Evolutionary conservation across 805 yeast genomes (phyloP), one percentile per base, ranked within the genome.

Genomic region (Huiozyma naganishii): DNA sequence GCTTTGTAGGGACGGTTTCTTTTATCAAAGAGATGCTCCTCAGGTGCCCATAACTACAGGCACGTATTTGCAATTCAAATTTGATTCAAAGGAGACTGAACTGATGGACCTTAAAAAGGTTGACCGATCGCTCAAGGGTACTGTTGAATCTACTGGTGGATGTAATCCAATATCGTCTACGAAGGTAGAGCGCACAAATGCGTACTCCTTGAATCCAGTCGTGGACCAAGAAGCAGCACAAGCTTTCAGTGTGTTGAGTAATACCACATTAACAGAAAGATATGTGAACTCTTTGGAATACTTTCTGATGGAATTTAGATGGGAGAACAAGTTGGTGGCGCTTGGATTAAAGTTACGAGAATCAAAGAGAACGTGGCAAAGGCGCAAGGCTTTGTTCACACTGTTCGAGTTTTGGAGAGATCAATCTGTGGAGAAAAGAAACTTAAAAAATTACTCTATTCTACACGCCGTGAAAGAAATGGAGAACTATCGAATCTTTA

Each of bases 361-460:
- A 50, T 58, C 64, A 6, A 62, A 62, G 43, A 52, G 66, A 45
- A 62, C 66, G 1, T 62, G 66, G 66, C 66, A 62, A 43, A 53
- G 66, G 41, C 51, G 66, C 7, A 62, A 61, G 35, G 66, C 66
- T 0, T 45, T 62, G 32, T 62, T 61, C 45, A 55, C 66, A 7
- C 47, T 62, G 30, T 61, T 62, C 46, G 65, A 62, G 41, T 61
- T 59, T 42, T 62, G 66, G 66, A 56, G 66, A 45, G 65, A 62
- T 40, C 64, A 62, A 48, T 57, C 64, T 5, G 48, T 58, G 42
- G 58, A 55, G 29, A 61, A 62, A 46, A 53, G 66, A 42, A 48
- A 52, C 10, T 59, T 61, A 33, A 42, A 45, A 3, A 47, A 52
- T 33, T 62, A 46, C 44, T 58, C 65, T 1, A 53, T 62, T 35